A percentile compares a stretch with the other conserved stretches of the same genome.
Evolutionary conservation across 495 filamentous ascomycete species (phyloP).

Genomic region (Aspergillus hancockii): DNA sequence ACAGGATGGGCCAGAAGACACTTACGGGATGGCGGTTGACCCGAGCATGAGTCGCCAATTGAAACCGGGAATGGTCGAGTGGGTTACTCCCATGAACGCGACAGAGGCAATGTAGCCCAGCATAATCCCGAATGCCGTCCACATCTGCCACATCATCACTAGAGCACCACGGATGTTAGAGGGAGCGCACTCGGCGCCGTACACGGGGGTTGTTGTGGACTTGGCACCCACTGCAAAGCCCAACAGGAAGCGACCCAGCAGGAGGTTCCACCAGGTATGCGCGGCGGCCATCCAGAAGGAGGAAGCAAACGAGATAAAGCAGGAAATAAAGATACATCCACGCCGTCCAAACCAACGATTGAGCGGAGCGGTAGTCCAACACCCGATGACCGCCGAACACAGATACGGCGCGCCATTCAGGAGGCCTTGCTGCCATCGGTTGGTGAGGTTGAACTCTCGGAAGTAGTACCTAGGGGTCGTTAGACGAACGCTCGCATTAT

Average conservation of each 20-base stretch:
- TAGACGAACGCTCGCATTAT: neutral
- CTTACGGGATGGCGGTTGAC: conserved; percentile 71
- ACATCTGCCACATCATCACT: conserved; percentile 85
- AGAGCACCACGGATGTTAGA: conserved; percentile 72
- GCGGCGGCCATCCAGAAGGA: conserved; percentile 79
- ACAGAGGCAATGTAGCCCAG: conserved; percentile 72
- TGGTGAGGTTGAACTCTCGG: conserved; percentile 18
- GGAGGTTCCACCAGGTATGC: conserved; percentile 74
- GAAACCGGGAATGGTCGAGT: conserved; percentile 58
- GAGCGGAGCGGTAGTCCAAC: conserved; percentile 80
- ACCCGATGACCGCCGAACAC: conserved; percentile 73
- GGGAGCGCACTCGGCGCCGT: conserved; percentile 75
- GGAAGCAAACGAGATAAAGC: conserved; percentile 62
- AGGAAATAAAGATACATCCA: conserved; percentile 81
- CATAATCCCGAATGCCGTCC: conserved; percentile 85
- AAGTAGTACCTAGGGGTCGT: conserved; percentile 14
- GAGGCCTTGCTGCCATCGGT: conserved; percentile 60
- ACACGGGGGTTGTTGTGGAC: conserved; percentile 76
- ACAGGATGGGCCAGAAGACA: conserved; percentile 56
- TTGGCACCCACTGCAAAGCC: conserved; percentile 82
- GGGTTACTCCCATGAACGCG: conserved; percentile 65
- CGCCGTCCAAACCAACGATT: conserved; percentile 79
- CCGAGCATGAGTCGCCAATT: conserved; percentile 88
- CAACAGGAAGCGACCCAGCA: conserved; percentile 69
- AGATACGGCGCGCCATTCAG: conserved; percentile 67